These are phyloP conservation scores for Picea glauca DNA, from an alignment of 75 land plant species.

Conservation along the genomic window DNA sequence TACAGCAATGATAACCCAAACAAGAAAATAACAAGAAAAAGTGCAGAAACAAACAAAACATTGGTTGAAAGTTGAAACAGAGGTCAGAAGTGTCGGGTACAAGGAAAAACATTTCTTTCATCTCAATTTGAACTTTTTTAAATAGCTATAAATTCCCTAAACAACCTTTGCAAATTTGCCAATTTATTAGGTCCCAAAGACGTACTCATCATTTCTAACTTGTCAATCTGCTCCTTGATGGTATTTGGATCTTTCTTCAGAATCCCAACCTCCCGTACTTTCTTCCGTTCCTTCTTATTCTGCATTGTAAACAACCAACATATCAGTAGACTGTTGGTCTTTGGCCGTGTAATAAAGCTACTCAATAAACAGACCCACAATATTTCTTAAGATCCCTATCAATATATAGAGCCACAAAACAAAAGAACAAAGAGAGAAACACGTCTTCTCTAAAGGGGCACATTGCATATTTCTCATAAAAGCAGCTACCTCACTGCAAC, in stretches of 20 bases:
- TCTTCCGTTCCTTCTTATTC: slow-evolving; percentile 99
- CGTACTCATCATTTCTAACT: slow-evolving; percentile 98
- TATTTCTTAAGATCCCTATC: not conserved
- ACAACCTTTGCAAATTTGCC: not conserved
- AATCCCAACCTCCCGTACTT: slow-evolving; percentile 98
- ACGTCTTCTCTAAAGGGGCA: too few species aligned
- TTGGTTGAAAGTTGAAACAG: too few species aligned
- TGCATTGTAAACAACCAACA: slow-evolving; percentile 21
- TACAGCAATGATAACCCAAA: not conserved
- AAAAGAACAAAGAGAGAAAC: too few species aligned
- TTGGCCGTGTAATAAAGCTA: too few species aligned
- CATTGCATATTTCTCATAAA: too few species aligned
- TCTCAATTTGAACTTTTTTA: too few species aligned
- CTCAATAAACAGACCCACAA: not conserved
- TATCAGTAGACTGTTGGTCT: not conserved
- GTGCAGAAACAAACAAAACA: not conserved
- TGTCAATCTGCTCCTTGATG: slow-evolving; percentile 87
- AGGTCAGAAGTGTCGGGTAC: too few species aligned
- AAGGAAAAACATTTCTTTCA: too few species aligned
- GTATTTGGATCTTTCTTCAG: slow-evolving; percentile 96
- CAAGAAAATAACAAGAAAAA: not conserved
- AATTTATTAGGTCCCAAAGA: slow-evolving; percentile 8
- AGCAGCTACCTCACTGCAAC: too few species aligned
- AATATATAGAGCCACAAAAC: not conserved
- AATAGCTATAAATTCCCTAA: too few species aligned